Base-by-base conservation (phyloP, 495 filamentous ascomycete species). In the Bombardia bombarda region DNA sequence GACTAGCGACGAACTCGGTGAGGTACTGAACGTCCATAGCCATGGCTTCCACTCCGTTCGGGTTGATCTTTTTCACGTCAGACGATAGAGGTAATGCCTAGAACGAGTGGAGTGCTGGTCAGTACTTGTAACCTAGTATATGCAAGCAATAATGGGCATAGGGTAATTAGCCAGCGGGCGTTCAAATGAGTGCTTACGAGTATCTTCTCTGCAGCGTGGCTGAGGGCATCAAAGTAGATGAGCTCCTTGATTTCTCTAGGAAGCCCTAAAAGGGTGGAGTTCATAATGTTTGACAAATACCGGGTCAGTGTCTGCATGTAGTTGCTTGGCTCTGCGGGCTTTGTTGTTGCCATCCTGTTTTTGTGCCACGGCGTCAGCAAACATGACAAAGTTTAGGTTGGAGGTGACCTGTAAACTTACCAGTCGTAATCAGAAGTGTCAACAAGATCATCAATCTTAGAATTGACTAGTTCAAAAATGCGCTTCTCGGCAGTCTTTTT, bases 401-500 rank as follows among this genome's bases (percentile, higher is more conserved):
- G 24, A n/a, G 14, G 17, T 24, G 2, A 3, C 16, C 20, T 26
- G 26, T 20, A 30, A 20, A 44, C 61, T 20, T 60, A 74, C 89
- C 92, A 99, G 57, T 97, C 84, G 53, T 97, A 99, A 57, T 97
- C 93, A 23, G 92, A 90, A 0, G 87, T 95, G 54, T 93, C 90
- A 25, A 99, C 84, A 20, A 99, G 79, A 57, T 97, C 93, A 52
- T 97, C 90, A 50, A 99, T 96, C 62, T 99, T 99, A 34, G 86
- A 93, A 62, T 97, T 96, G 34, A 99, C 92, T 1, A 99, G 75
- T 64, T 97, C 93, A 57, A 99, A 99, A 38, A 99, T 95, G 13
- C 92, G 84, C 62, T 96, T 95, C 53, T 95, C 90, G 7, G 92
- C 92, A 1, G 85, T 88, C 67, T 95, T 95, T 65, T 95, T 95